Evolutionary conservation across 1,139 yeast genomes (phyloP).

Genomic region (Yamadazyma sp.): DNA sequence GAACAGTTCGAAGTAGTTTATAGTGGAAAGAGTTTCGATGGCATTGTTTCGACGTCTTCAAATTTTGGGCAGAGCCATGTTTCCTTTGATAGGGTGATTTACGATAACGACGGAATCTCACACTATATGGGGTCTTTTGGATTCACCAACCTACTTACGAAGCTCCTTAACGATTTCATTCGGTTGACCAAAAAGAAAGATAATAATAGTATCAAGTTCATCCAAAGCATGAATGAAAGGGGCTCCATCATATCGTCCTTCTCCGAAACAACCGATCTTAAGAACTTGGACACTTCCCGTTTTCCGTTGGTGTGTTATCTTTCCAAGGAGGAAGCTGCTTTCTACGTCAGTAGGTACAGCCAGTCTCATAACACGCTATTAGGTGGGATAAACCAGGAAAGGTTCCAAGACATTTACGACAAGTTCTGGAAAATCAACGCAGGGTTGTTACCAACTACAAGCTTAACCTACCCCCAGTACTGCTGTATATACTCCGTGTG

Average conservation of each 20-base stretch:
- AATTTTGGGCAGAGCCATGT: slow-evolving; percentile 8
- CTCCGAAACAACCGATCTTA: slow-evolving; percentile 9
- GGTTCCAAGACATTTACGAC: slow-evolving; percentile 21
- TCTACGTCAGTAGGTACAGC: slow-evolving; percentile 11
- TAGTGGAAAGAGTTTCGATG: slow-evolving; percentile 13
- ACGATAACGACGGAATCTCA: slow-evolving; percentile 16
- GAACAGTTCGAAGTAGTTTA: slow-evolving; percentile 7
- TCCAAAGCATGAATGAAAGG: slow-evolving; percentile 12
- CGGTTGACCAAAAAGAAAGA: slow-evolving; percentile 10
- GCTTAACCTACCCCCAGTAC: slow-evolving; percentile 10
- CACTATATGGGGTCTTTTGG: slow-evolving; percentile 19
- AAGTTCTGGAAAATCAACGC: slow-evolving; percentile 21
- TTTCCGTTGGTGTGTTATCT: slow-evolving; percentile 26
- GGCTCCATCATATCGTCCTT: slow-evolving; percentile 13
- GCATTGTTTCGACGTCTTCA: slow-evolving; percentile 8
- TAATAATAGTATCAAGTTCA: slow-evolving; percentile 10
- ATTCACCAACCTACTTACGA: slow-evolving; percentile 12
- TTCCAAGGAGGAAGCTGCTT: slow-evolving; percentile 14
- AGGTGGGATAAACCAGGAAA: slow-evolving; percentile 26
- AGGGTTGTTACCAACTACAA: slow-evolving; percentile 19
- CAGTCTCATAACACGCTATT: slow-evolving; percentile 4
- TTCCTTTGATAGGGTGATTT: slow-evolving; percentile 13
- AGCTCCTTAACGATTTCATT: slow-evolving; percentile 11
- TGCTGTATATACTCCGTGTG: slow-evolving; percentile 13
- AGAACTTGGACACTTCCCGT: neutral